phyloP scores from a whole-genome alignment of 345 rosid species.

The Eutrema heterophyllum region DNA sequence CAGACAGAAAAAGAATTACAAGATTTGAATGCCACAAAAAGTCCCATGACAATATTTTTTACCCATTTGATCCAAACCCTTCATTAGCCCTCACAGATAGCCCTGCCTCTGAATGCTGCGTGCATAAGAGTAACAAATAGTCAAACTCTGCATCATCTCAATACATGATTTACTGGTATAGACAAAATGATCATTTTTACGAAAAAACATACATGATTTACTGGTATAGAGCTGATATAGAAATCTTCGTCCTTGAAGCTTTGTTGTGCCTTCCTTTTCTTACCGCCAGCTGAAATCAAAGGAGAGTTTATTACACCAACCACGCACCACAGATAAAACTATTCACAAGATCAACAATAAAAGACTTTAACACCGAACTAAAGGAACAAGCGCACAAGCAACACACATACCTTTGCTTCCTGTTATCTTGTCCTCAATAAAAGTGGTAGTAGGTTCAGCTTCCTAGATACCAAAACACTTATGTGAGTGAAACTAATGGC shows the following conservation, averaged over 20 bases:
- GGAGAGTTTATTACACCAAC: not conserved
- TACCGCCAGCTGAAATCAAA: constrained; percentile 39
- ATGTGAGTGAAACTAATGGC: constrained; percentile 8
- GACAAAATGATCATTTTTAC: not conserved
- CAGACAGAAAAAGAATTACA: not conserved
- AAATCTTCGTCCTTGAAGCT: constrained; percentile 83
- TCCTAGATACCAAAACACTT: constrained; percentile 45
- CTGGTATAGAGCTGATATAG: constrained; percentile 80
- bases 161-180: no score
- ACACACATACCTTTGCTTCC: constrained; percentile 44
- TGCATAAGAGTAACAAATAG: constrained; percentile 17
- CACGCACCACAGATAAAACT: not conserved
- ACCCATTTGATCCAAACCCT: constrained; percentile 88
- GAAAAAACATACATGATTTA: constrained; percentile 58
- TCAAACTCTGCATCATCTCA: constrained; percentile 18
- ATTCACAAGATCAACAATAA: not conserved
- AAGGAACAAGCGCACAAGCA: not conserved
- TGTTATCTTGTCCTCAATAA: constrained; percentile 32
- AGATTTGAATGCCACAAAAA: not conserved
- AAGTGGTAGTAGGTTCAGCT: constrained; percentile 34
- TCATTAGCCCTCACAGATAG: constrained; percentile 66
- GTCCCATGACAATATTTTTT: not conserved
- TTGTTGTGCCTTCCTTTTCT: constrained; percentile 67
- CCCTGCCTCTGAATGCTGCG: constrained; percentile 83
- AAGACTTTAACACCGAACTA: not conserved